A percentile compares a stretch with the other conserved stretches of the same genome.
phyloP scores from a whole-genome alignment of 176 grass and related monocot genomes.

The Rhynchospora tenuis region DNA sequence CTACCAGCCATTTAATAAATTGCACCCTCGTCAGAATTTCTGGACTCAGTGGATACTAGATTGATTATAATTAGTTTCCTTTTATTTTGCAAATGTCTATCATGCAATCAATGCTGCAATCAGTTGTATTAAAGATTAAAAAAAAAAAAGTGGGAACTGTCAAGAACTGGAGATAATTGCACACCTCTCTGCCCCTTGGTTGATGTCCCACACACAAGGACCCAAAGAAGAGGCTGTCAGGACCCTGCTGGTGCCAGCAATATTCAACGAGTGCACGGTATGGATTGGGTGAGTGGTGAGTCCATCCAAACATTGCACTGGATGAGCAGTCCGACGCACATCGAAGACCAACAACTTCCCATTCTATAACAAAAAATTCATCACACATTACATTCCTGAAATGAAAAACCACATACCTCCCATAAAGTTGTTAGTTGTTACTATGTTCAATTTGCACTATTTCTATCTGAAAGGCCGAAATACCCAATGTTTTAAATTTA shows the following conservation, averaged over 20 bases:
- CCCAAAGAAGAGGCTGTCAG: constrained; percentile 75
- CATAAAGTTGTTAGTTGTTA: background rate
- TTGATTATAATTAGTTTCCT: background rate
- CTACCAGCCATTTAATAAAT: background rate
- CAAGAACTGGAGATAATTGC: background rate
- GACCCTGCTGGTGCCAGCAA: constrained; percentile 40
- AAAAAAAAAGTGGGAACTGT: background rate
- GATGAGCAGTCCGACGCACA: constrained; percentile 67
- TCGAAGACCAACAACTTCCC: constrained; percentile 92
- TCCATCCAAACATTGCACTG: constrained; percentile 47
- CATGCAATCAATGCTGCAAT: background rate
- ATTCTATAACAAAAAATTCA: constrained; percentile 36
- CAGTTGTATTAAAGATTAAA: background rate
- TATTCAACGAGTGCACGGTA: constrained; percentile 51
- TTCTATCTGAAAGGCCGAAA: background rate
- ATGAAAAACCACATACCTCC: background rate
- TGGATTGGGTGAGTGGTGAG: constrained; percentile 62
- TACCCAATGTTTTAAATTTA: background rate
- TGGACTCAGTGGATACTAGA: background rate
- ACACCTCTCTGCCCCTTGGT: constrained; percentile 37
- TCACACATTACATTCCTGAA: background rate
- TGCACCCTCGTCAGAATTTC: background rate
- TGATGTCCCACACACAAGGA: constrained; percentile 64
- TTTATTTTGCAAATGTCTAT: background rate
- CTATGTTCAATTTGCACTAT: background rate